These are phyloP conservation scores for Ustilago tritici DNA, from an alignment of 1,284 basidiomycete species.

Conservation along the genomic window DNA sequence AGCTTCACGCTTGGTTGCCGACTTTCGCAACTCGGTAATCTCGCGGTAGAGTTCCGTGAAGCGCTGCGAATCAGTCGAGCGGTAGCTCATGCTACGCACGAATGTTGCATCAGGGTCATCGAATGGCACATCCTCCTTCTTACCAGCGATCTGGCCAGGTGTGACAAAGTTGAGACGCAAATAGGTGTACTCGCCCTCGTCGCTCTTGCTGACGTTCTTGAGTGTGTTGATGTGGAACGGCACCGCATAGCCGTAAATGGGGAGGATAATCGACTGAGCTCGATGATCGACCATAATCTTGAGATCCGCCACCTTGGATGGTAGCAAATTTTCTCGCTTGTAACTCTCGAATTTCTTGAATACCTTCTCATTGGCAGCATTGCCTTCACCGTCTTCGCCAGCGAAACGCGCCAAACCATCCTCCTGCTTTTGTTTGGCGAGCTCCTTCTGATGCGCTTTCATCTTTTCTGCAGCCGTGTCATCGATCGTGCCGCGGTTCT, in stretches of 20 bases:
- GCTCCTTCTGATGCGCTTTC: conserved; percentile 86
- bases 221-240: conserved; percentile 99
- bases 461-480: conserved; percentile 80
- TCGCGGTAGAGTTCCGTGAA: conserved; percentile 90
- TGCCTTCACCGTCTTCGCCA: conserved; percentile 72
- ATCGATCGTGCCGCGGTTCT: conserved; percentile 80
- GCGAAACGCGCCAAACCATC: conserved; percentile 88
- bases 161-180: conserved; percentile 98
- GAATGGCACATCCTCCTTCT: conserved; percentile 99
- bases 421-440: conserved; percentile 82
- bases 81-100: conserved; percentile 93
- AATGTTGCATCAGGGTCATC: conserved; percentile 98
- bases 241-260: conserved; percentile 93
- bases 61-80: conserved; percentile 87
- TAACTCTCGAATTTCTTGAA: conserved; percentile 98
- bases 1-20: conserved; percentile 94
- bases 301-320: conserved; percentile 71
- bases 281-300: conserved; percentile 93
- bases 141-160: conserved; percentile 95
- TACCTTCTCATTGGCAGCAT: conserved; percentile 76
- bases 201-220: conserved; percentile 97
- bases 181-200: conserved; percentile 94
- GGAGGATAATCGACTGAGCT: conserved; percentile 87
- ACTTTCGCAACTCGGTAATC: conserved; percentile 95
- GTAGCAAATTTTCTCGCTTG: conserved; percentile 90